A percentile compares a stretch with the other conserved stretches of the same genome.
These are phyloP conservation scores for Thymus mandschuricus DNA, from an alignment of 257 asterid genomes.

Conservation along the genomic window DNA sequence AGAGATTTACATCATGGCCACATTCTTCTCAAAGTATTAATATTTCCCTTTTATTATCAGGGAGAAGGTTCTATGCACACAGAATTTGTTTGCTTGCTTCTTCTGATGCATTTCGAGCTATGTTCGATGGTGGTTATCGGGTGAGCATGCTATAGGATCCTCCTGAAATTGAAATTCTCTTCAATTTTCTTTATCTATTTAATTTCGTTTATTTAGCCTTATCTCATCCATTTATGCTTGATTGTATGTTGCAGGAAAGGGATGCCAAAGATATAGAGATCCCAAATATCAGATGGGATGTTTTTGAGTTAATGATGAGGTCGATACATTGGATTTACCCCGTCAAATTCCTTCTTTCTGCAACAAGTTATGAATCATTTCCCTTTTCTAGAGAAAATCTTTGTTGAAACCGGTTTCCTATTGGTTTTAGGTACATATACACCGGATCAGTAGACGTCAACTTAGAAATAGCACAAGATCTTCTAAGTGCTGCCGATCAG, in stretches of 20 bases:
- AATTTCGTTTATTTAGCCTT: neutral
- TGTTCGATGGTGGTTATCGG: slow-evolving; percentile 99
- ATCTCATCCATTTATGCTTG: too few relatives aligned
- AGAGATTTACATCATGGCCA: slow-evolving; percentile 5
- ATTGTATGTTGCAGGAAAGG: slow-evolving; percentile 69
- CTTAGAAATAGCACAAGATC: slow-evolving; percentile 89
- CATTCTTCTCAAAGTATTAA: slow-evolving; percentile 22
- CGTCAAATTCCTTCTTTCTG: neutral
- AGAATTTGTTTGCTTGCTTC: slow-evolving; percentile 97
- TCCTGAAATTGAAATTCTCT: neutral
- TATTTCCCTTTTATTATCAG: slow-evolving; percentile 35
- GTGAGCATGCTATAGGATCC: slow-evolving; percentile 45
- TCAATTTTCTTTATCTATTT: neutral
- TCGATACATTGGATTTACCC: slow-evolving; percentile 30
- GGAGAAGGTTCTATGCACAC: slow-evolving; percentile 89
- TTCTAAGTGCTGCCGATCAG: slow-evolving; percentile 96
- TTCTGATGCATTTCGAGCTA: slow-evolving; percentile 96
- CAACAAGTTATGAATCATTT: neutral
- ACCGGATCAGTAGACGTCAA: slow-evolving; percentile 89
- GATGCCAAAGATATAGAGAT: slow-evolving; percentile 97
- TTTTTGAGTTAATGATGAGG: slow-evolving; percentile 99
- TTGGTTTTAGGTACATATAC: slow-evolving; percentile 72
- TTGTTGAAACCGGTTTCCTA: slow-evolving; percentile 20
- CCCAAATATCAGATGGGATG: slow-evolving; percentile 95
- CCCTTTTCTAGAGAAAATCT: neutral